Percentiles rank a stretch among this genome's conserved stretches.
These are phyloP conservation scores for Peronospora destructor DNA, from an alignment of 352 stramenopile species.

Conservation along the genomic window DNA sequence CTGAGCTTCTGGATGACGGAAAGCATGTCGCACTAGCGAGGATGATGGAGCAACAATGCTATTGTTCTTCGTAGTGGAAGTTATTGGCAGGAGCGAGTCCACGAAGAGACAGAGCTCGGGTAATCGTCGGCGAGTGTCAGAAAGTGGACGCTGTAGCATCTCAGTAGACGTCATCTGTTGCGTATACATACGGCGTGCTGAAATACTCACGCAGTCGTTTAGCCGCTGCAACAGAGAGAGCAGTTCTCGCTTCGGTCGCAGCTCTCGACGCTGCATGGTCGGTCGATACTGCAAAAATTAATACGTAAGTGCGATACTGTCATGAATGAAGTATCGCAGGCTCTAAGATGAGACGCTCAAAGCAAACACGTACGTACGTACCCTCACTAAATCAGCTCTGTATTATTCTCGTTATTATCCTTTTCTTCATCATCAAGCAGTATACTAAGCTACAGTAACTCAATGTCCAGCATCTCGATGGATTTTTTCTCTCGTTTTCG, in stretches of 20 bases:
- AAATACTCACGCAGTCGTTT: slow-evolving; percentile 41
- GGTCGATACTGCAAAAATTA: neutral
- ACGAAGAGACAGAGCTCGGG: slow-evolving; percentile 43
- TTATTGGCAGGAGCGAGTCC: slow-evolving; percentile 17
- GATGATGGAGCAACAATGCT: neutral
- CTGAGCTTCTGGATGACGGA: slow-evolving; percentile 35
- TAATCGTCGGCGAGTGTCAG: slow-evolving; percentile 32
- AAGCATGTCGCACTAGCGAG: slow-evolving; percentile 24
- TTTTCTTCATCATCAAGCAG: no score
- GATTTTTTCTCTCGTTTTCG: no score
- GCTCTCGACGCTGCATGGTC: slow-evolving; percentile 7
- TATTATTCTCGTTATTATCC: no score
- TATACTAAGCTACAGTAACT: no score
- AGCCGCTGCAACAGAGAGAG: slow-evolving; percentile 22
- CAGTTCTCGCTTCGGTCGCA: slow-evolving; percentile 13
- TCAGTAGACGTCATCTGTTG: slow-evolving; percentile 25
- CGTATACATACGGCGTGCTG: slow-evolving; percentile 43
- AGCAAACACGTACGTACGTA: no score
- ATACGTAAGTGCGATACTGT: no score
- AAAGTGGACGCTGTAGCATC: slow-evolving; percentile 18
- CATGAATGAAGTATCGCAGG: neutral
- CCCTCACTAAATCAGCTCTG: neutral
- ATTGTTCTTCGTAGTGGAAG: neutral
- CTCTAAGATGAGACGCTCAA: no score
- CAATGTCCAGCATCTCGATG: no score